phyloP scores from a whole-genome alignment of 1,284 basidiomycete genomes.

The Cerrena zonata region DNA sequence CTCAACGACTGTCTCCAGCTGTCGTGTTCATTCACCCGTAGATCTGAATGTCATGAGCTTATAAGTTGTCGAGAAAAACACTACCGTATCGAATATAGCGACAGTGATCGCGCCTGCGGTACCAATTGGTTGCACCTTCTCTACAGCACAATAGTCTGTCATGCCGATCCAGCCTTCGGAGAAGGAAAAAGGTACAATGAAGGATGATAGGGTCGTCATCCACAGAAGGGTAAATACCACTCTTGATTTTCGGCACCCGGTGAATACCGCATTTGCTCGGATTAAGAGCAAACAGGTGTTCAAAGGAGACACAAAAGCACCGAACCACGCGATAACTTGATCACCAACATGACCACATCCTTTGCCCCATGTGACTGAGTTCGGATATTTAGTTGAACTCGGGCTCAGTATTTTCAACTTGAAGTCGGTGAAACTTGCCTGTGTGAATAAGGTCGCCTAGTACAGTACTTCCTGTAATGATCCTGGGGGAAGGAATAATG shows the following conservation, averaged over 20 bases:
- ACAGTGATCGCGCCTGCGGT: conserved; percentile 4
- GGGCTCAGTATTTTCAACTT: not conserved
- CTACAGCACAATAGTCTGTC: conserved; percentile 4
- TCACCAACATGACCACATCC: conserved; percentile 1
- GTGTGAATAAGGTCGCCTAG: not conserved
- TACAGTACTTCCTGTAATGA: not conserved
- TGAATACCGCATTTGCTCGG: conserved; percentile 6
- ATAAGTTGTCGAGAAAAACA: conserved; percentile 4
- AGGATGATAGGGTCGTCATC: conserved; percentile 4
- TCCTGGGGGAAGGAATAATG: not conserved
- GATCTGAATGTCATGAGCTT: not conserved
- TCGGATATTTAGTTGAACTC: not conserved
- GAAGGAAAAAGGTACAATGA: conserved; percentile 2
- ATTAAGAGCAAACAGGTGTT: conserved; percentile 8
- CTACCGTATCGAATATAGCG: conserved; percentile 5
- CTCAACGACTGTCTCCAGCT: conserved; percentile 2
- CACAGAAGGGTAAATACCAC: conserved; percentile 1
- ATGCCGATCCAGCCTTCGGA: conserved; percentile 5
- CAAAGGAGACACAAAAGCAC: conserved; percentile 1
- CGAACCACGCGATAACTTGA: conserved; percentile 7
- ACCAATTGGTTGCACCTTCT: conserved; percentile 1
- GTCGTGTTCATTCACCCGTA: not conserved
- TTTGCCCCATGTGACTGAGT: not conserved
- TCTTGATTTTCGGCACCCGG: not conserved
- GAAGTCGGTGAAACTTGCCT: not conserved